Base-by-base conservation (phyloP, 768 basidiomycete genomes). In the Melanogaster broomeanus region DNA sequence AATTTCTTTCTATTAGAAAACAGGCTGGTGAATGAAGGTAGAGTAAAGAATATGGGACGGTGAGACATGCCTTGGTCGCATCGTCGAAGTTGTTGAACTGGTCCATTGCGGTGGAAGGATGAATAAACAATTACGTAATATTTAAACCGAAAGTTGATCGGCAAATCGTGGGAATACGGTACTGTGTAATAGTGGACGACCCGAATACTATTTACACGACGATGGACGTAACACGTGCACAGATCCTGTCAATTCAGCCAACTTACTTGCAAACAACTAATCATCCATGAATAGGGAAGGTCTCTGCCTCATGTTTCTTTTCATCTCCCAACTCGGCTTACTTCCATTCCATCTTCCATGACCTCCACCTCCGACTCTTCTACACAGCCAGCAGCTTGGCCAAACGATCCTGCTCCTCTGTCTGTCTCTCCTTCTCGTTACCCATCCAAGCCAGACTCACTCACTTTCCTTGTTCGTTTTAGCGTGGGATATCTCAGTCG, bases 1-100 rank as follows among this genome's bases (percentile, higher is more conserved):
- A 38, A 97, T 81, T 68, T 97, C 94, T 74, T 87, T 90, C 93
- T 96, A 66, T 13, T 51, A 39, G 28, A 45, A 27, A 13, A 28
- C 12, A 30, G 30, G 27, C 49, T 33, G 46, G 39, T 40, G 49
- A 40, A 40, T 4, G 15, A 15, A 51, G 49, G 35, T n/a, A 45
- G 16, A 58, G 48, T 42, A 44, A 31, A 18, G 21, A 45, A 22
- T 42, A n/a, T n/a, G n/a, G 2, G 30, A n/a, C 24, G 16, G 9
- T n/a, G 30, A 35, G 31, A 52, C 62, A 48, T 45, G 87, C 90
- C 74, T 88, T 85, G 22, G 88, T 84, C n/a, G 83, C 77, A 50
- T 89, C 84, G 74, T 93, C 89, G 53, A 92, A 87, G 66, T 84
- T 78, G 66, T 84, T 78, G 49, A 74, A 37, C 27, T 52, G 40